Base-by-base conservation (phyloP, 2,329 filamentous ascomycete genomes). In the Talaromyces marneffei region DNA sequence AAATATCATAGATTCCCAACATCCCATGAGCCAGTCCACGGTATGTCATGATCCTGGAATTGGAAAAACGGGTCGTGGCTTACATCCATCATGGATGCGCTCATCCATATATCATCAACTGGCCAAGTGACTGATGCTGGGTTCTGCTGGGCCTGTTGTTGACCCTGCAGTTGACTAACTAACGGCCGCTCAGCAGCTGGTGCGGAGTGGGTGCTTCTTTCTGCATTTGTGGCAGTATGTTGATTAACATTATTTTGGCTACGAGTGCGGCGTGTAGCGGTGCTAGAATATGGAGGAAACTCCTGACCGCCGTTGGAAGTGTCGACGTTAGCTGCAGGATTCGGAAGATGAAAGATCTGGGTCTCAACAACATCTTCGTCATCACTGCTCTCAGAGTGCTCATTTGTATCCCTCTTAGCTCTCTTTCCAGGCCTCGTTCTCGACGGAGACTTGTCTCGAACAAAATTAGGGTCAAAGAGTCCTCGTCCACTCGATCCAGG, bases 41-140 rank as follows among this genome's bases (percentile, higher is more conserved):
- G 68, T 52, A 63, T 67, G 10, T 66, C 66, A 12, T 67, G 66
- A 50, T 70, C 69, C 40, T 69, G 68, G n/a, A 70, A 70, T 39
- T 70, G 69, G 33, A 70, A 70, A 42, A 72, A 71, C 6, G 69
- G 66, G 52, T 72, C 70, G 59, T 68, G 66, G 1, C 63, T 67
- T 29, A 69, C 58, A 58, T 72, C 68, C 66, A 71, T 69, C 35
- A 68, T 65, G 4, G 69, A 69, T n/a, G 64, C 39, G 59, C 69
- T 68, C 7, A 65, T 65, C 35, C 65, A 62, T 12, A 70, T 61
- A 5, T 64, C 64, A 29, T 65, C 60, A 5, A 62, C 65, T 18
- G 65, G 56, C 62, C 62, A 67, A 9, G 57, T 61, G 33, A 62
- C 42, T 2, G 63, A 7, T 23, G 57, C 18, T 12, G 66, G 65